phyloP scores from a whole-genome alignment of 257 asterid species.

The Anisodus acutangulus region DNA sequence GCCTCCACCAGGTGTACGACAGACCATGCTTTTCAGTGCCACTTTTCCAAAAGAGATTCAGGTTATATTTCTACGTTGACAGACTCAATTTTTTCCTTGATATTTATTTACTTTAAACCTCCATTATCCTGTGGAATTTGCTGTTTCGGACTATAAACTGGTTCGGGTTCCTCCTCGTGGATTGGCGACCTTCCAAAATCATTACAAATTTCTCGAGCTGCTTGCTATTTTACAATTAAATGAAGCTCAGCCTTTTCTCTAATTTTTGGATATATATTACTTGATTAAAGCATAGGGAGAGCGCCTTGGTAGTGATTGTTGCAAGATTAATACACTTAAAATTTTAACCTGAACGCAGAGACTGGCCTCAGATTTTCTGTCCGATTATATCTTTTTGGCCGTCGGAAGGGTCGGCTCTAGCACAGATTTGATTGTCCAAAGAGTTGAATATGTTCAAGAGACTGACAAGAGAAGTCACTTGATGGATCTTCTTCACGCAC shows the following conservation, averaged over 20 bases:
- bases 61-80: constrained; percentile 46
- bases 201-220: background rate
- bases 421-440: constrained; percentile 91
- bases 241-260: background rate
- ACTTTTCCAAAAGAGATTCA: constrained; percentile 98
- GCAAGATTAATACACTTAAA: constrained; percentile 20
- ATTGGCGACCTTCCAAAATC: background rate
- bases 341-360: constrained; percentile 61
- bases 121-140: background rate
- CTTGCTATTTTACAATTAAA: background rate
- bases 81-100: background rate
- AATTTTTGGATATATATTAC: constrained; percentile 14
- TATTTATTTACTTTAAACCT: background rate
- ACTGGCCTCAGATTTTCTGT: constrained; percentile 84
- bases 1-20: constrained; percentile 92
- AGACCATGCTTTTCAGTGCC: constrained; percentile 95
- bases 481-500: constrained; percentile 98
- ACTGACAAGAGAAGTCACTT: constrained; percentile 95
- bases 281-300: constrained; percentile 2
- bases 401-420: constrained; percentile 99
- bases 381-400: constrained; percentile 80
- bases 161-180: background rate
- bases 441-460: constrained; percentile 95
- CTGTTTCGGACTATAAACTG: background rate
- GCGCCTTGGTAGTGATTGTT: background rate